Base-by-base conservation (phyloP, 1,139 yeast species). In the Magnusiomyces paraingens region DNA sequence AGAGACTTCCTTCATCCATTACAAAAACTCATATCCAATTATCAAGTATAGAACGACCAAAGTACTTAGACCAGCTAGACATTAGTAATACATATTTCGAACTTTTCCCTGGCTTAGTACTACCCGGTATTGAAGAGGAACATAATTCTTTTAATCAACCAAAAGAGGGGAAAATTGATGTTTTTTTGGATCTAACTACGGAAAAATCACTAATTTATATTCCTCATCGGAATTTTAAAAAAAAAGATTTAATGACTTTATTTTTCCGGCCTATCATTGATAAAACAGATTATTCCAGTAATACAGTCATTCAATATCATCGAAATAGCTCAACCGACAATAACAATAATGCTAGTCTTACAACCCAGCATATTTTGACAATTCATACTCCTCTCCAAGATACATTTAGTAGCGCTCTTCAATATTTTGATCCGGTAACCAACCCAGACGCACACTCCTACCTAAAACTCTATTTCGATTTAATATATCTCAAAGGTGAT, bases 31-130 rank as follows among this genome's bases (percentile, higher is more conserved):
- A 26, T 26, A 26, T 26, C 32, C 32, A 44, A 15, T 21, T 44
- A 21, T 15, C 32, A 8, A 36, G 32, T 29, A 44, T 44, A 26
- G 47, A 44, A 3, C 22, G 47, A 14, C 47, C 47, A 6, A 26
- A 44, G 12, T 44, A 44, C 15, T 44, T 35, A 36, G 47, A 44
- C 14, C n/a, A 26, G n/a, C 47, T 26, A 17, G 47, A 44, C 18
- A 38, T n/a, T 4, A 15, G 18, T n/a, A 44, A 44, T 29, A 44
- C 47, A 2, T 44, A 44, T 29, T 44, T 44, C 15, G 47, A 44
- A n/a, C 11, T 12, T 14, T 29, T 44, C 6, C 38, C 47, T 8
- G 8, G 32, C 32, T 8, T 26, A 2, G 15, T 5, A 22, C 3
- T 29, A 5, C 17, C 20, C 36, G 8, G 10, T 14, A 11, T n/a